These are phyloP conservation scores for Jatropha curcas DNA, from an alignment of 345 rosid species.

Conservation along the genomic window DNA sequence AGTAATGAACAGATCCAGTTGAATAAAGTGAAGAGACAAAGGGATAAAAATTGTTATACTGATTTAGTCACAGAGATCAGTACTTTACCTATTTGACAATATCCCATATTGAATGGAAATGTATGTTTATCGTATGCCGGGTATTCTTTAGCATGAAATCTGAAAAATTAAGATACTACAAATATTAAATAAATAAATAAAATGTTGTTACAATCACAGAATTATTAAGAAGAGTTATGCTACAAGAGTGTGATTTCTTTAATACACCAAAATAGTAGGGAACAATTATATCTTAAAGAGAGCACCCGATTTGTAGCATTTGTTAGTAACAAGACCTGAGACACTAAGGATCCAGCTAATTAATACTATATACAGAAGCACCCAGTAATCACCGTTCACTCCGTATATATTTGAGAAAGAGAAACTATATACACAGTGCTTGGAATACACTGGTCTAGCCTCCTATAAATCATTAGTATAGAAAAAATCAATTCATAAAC, in stretches of 20 bases:
- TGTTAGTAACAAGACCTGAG: background rate
- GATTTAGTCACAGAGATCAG: background rate
- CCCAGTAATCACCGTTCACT: too few species aligned
- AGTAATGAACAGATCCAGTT: background rate
- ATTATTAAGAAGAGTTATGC: background rate
- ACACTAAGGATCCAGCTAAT: too few species aligned
- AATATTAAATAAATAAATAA: background rate
- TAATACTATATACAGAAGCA: too few species aligned
- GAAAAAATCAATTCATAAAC: too few species aligned
- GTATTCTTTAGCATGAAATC: conserved; percentile 95
- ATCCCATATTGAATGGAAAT: conserved; percentile 83
- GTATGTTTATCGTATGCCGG: conserved; percentile 66
- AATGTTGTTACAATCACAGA: background rate
- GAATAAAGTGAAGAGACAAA: background rate
- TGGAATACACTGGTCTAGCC: too few species aligned
- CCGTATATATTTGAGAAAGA: too few species aligned
- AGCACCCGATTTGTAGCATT: background rate
- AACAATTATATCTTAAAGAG: background rate
- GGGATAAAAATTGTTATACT: background rate
- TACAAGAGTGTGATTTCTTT: background rate
- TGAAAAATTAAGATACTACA: conserved; percentile 21
- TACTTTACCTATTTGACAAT: conserved; percentile 71
- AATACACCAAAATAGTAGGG: background rate
- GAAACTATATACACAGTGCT: too few species aligned
- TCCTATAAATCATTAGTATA: too few species aligned